Evolutionary conservation across 495 filamentous ascomycete species (phyloP).

Genomic region (Hypoxylon fragiforme): DNA sequence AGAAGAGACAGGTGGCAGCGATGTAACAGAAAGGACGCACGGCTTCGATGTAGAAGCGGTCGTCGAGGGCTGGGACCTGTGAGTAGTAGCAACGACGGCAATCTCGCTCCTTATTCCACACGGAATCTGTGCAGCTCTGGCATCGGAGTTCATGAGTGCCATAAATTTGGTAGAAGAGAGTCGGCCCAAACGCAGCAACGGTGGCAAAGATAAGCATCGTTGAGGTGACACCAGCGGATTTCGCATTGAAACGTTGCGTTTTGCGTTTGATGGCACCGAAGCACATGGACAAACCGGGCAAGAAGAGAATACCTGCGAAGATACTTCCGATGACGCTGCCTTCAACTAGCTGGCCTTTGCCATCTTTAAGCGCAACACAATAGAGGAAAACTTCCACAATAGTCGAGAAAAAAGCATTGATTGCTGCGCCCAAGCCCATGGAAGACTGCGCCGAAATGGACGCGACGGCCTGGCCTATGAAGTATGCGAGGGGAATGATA

Average conservation of each 20-base stretch:
- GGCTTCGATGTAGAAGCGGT: conserved; percentile 84
- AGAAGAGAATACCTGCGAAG: conserved; percentile 92
- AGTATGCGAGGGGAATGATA: conserved; percentile 97
- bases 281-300: conserved; percentile 98
- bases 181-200: conserved; percentile 95
- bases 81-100: conserved; percentile 94
- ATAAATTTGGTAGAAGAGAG: conserved; percentile 99
- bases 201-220: conserved; percentile 98
- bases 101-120: conserved; percentile 55
- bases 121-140: conserved; percentile 64
- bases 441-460: conserved; percentile 98
- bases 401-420: conserved; percentile 99
- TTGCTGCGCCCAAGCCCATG: conserved; percentile 98
- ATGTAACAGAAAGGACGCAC: conserved; percentile 93
- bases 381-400: conserved; percentile 98
- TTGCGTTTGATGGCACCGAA: conserved; percentile 98
- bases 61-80: conserved; percentile 80
- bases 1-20: conserved; percentile 79
- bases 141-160: conserved; percentile 95
- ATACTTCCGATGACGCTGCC: conserved; percentile 97
- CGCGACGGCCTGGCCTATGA: conserved; percentile 98
- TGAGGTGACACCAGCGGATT: conserved; percentile 93
- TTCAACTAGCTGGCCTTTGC: conserved; percentile 91
- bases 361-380: conserved; percentile 89
- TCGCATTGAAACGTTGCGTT: conserved; percentile 97